These are phyloP conservation scores for Pisolithus thermaeus DNA, from an alignment of 1,284 basidiomycete genomes.

Conservation along the genomic window DNA sequence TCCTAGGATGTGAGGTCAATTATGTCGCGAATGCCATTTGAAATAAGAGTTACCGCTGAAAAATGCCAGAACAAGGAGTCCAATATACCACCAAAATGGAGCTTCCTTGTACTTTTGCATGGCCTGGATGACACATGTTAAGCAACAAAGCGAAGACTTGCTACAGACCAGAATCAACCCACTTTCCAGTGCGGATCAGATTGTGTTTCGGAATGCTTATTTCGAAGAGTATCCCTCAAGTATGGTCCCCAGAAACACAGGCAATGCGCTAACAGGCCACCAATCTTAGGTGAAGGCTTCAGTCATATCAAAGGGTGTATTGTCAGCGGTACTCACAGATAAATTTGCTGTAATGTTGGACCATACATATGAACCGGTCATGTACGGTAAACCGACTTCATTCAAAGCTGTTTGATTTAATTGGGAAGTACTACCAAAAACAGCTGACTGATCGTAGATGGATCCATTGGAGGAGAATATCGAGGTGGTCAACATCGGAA, in stretches of 20 bases:
- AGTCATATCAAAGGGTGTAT: not conserved
- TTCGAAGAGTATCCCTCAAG: slow-evolving; percentile 45
- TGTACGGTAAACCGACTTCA: slow-evolving; percentile 46
- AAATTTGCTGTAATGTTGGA: slow-evolving; percentile 46
- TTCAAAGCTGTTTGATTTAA: slow-evolving; percentile 53
- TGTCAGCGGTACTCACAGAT: slow-evolving; percentile 32
- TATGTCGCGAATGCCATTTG: slow-evolving; percentile 52
- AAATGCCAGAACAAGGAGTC: slow-evolving; percentile 45
- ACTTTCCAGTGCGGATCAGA: slow-evolving; percentile 58
- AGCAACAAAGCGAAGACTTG: not conserved
- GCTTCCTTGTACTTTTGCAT: slow-evolving; percentile 50
- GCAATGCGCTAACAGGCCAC: slow-evolving; percentile 56
- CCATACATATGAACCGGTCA: slow-evolving; percentile 57
- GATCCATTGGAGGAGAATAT: slow-evolving; percentile 55
- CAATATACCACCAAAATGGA: slow-evolving; percentile 49
- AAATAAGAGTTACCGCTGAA: slow-evolving; percentile 41
- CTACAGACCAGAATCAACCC: not conserved
- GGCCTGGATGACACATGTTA: slow-evolving; percentile 19
- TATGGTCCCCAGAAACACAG: slow-evolving; percentile 54
- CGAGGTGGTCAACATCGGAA: slow-evolving; percentile 60
- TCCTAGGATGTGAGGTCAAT: slow-evolving; percentile 38
- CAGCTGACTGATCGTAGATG: slow-evolving; percentile 47
- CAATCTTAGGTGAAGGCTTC: slow-evolving; percentile 39
- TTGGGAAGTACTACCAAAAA: slow-evolving; percentile 46
- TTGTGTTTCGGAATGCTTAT: slow-evolving; percentile 38